Evolutionary conservation across 2,329 filamentous ascomycete genomes (phyloP).

Genomic region (Ophiostoma novo-ulmi): DNA sequence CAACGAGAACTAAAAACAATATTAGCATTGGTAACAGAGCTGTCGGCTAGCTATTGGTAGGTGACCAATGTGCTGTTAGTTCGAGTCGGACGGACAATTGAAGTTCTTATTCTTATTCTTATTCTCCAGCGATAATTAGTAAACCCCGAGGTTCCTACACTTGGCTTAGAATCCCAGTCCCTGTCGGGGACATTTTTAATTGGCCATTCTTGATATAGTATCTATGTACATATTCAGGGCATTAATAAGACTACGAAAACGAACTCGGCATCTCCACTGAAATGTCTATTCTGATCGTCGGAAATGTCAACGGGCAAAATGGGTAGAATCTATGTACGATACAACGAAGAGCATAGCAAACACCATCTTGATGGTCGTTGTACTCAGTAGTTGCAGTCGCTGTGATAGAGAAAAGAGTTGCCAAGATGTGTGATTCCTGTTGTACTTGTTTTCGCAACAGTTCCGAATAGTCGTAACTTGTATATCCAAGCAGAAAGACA

Average conservation of each 20-base stretch:
- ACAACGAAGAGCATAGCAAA: too few species aligned
- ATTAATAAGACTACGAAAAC: not conserved
- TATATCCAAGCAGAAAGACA: not conserved
- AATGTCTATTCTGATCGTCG: not conserved
- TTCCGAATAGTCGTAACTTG: not conserved
- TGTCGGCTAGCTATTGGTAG: not conserved
- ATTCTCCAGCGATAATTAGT: constrained; percentile 2
- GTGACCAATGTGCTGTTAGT: not conserved
- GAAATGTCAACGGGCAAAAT: too few species aligned
- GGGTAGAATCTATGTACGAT: too few species aligned
- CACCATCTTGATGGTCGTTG: not conserved
- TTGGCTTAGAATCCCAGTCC: not conserved
- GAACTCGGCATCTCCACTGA: not conserved
- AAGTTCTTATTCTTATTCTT: constrained; percentile 11
- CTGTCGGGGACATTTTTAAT: not conserved
- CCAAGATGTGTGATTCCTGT: not conserved
- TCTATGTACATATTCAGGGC: not conserved
- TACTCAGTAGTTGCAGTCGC: not conserved
- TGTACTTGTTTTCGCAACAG: not conserved
- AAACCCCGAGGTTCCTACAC: not conserved
- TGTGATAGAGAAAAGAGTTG: not conserved
- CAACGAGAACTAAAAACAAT: not conserved
- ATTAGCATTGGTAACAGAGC: not conserved
- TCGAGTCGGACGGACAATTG: not conserved
- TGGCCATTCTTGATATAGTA: not conserved